Evolutionary conservation across 352 stramenopile species (phyloP).

Genomic region (Phytophthora sansomeana): DNA sequence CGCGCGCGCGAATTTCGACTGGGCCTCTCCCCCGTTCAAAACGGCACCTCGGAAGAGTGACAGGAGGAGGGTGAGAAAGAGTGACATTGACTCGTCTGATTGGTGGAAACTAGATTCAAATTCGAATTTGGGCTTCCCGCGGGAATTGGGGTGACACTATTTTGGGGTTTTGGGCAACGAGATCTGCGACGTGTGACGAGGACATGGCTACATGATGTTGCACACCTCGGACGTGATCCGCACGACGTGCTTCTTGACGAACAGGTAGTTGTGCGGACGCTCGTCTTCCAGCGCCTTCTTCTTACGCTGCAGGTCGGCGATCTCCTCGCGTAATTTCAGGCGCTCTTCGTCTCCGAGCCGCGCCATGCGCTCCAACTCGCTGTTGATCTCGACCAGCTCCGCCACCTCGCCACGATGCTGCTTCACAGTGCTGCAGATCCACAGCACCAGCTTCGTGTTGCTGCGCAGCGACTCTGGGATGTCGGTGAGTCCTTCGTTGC

Average conservation of each 20-base stretch:
- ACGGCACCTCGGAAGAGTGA: constrained; percentile 1
- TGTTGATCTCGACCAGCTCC: constrained; percentile 81
- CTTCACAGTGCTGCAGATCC: constrained; percentile 86
- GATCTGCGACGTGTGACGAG: constrained; percentile 42
- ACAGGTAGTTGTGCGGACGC: constrained; percentile 74
- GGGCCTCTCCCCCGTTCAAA: constrained; percentile 29
- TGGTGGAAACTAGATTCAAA: constrained; percentile 5
- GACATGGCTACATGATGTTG: constrained; percentile 60
- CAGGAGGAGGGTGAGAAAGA: neutral
- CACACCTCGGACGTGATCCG: constrained; percentile 69
- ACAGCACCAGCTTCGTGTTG: constrained; percentile 80
- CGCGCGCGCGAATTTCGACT: constrained; percentile 41
- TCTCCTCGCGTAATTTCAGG: constrained; percentile 70
- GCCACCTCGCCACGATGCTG: constrained; percentile 63
- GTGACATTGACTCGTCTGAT: constrained; percentile 10
- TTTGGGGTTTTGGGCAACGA: neutral
- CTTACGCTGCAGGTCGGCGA: constrained; percentile 63
- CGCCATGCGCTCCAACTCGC: constrained; percentile 76
- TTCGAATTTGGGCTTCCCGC: constrained; percentile 27
- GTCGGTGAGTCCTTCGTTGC: constrained; percentile 64
- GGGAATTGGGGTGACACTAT: neutral
- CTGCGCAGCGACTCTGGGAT: constrained; percentile 71
- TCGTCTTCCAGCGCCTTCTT: constrained; percentile 70
- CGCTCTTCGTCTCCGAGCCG: constrained; percentile 78
- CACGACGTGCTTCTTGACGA: constrained; percentile 71